These are phyloP conservation scores for Pisolithus thermaeus DNA, from an alignment of 1,284 basidiomycete genomes.

Conservation along the genomic window DNA sequence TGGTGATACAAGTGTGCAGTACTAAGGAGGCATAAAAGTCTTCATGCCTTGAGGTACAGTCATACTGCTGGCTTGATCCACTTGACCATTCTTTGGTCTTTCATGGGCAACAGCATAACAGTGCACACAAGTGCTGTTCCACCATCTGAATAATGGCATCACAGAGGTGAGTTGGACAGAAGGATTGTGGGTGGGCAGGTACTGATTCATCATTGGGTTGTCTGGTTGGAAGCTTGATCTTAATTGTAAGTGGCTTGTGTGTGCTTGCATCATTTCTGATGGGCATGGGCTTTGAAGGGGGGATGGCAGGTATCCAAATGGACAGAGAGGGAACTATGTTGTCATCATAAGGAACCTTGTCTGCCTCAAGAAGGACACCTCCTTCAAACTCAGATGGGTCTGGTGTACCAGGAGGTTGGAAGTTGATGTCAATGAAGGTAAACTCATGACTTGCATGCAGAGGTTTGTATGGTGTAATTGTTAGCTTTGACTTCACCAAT, in stretches of 20 bases:
- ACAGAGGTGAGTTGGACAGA: conserved; percentile 2
- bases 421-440: conserved; percentile 21
- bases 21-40: no score
- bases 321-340: background rate
- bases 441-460: conserved; percentile 16
- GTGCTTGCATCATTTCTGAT: background rate
- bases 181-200: background rate
- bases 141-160: conserved; percentile 20
- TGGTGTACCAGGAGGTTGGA: conserved; percentile 14
- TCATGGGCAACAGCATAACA: no score
- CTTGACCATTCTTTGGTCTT: no score
- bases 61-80: no score
- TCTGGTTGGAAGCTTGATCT: background rate
- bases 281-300: no score
- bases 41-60: no score
- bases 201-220: background rate
- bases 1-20: no score
- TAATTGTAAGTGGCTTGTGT: background rate
- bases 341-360: background rate
- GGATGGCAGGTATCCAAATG: background rate
- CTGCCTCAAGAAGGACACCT: background rate
- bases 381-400: background rate
- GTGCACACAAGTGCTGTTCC: conserved; percentile 23
- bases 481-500: conserved; percentile 18
- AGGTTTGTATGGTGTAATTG: conserved; percentile 25